Evolutionary conservation across 768 basidiomycete genomes (phyloP).

Genomic region (Agrocybe pediades): DNA sequence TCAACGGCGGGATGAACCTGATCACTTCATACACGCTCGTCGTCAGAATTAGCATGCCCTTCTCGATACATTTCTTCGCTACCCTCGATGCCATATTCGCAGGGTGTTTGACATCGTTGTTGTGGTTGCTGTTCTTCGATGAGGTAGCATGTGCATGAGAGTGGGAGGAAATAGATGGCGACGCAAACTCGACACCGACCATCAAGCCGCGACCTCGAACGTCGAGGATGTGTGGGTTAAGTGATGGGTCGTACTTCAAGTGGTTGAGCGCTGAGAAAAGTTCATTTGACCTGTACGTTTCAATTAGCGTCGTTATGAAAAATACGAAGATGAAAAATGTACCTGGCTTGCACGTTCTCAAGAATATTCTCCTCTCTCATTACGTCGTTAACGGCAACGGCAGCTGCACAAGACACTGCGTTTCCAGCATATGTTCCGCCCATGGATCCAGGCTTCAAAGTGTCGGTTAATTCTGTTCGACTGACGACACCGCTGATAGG

Average conservation of each 20-base stretch:
- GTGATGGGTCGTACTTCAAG: slow-evolving; percentile 53
- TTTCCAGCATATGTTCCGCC: slow-evolving; percentile 94
- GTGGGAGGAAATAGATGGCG: slow-evolving; percentile 48
- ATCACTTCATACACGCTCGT: slow-evolving; percentile 88
- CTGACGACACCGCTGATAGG: slow-evolving; percentile 87
- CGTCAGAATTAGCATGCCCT: slow-evolving; percentile 85
- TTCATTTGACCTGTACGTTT: slow-evolving; percentile 59
- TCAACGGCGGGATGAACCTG: slow-evolving; percentile 92
- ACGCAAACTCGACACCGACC: slow-evolving; percentile 80
- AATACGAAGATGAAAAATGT: slow-evolving; percentile 7
- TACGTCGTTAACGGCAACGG: slow-evolving; percentile 75
- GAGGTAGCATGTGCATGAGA: slow-evolving; percentile 24
- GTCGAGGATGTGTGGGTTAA: slow-evolving; percentile 71
- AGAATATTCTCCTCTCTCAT: slow-evolving; percentile 82
- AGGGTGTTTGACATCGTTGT: slow-evolving; percentile 25
- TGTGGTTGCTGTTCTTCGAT: neutral
- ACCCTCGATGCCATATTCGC: slow-evolving; percentile 67
- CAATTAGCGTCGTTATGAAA: neutral
- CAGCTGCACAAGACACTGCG: slow-evolving; percentile 90
- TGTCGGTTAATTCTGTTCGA: slow-evolving; percentile 79
- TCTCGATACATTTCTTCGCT: slow-evolving; percentile 79
- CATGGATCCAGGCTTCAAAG: slow-evolving; percentile 78
- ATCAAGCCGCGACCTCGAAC: slow-evolving; percentile 90
- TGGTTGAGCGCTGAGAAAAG: slow-evolving; percentile 62
- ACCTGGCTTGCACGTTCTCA: slow-evolving; percentile 78